Evolutionary conservation across 495 filamentous ascomycete genomes (phyloP), one percentile per base, ranked within the genome.

Genomic region (Xylaria telfairii): DNA sequence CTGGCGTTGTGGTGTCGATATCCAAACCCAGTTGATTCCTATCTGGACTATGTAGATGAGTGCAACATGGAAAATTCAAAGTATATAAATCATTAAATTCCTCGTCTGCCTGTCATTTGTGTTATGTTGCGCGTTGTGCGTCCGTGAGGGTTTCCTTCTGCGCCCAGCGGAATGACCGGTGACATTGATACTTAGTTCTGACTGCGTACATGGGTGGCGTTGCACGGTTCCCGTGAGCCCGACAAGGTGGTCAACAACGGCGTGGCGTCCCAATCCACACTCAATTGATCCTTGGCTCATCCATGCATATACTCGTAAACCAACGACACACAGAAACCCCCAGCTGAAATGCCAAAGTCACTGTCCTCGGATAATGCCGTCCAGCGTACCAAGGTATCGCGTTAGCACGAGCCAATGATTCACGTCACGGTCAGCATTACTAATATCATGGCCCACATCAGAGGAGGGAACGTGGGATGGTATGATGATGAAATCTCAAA

Each of bases 1-100:
- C 47, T 2, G 64, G 64, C 64, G 64, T 66, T 66, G 17, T 12
- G 64, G 64, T 54, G 64, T 54, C 12, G 64, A 66, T 66, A 66
- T 66, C 64, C 64, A 66, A 28, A 41, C 47, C 21, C 9, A 37
- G 28, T 24, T 66, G 21, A 28, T 54, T 66, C 21, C 2, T 66
- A 62, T 42, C 10, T 28, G 21, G 32, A 54, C 8, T 32, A 26
- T 34, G 41, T 66, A 24, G 64, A 66, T 8, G 12, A n/a, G 3
- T 34, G 28, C 28, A 54, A 66, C 7, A 24, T 41, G 32, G n/a
- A 49, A 41, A 65, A 37, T 21, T 15, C 10, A 39, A 37, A 51
- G 26, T 62, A n/a, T 17, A 62, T n/a, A n/a, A n/a, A n/a, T n/a
- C n/a, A n/a, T n/a, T n/a, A n/a, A n/a, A n/a, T n/a, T n/a, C n/a